These are phyloP conservation scores for Fonsecaea pedrosoi DNA, from an alignment of 2,329 filamentous ascomycete species.

Conservation along the genomic window DNA sequence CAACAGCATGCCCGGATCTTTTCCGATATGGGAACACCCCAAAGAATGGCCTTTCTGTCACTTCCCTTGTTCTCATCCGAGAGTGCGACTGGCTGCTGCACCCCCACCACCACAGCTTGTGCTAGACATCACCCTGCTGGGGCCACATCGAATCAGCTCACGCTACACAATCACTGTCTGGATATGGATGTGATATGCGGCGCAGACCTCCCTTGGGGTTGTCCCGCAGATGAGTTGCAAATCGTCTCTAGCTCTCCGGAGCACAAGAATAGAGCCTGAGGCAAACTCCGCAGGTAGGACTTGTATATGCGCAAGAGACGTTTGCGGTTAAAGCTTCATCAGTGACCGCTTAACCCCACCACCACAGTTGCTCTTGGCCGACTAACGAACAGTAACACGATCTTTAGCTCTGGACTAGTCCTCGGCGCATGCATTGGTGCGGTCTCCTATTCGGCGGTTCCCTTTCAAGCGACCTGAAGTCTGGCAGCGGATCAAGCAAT, in stretches of 20 bases:
- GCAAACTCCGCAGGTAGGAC: not conserved
- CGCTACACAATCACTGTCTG: not conserved
- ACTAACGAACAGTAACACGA: conserved; percentile 1
- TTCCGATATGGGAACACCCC: not conserved
- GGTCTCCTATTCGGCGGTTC: conserved; percentile 22
- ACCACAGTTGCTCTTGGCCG: not conserved
- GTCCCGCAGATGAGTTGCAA: not conserved
- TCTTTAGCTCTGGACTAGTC: conserved; percentile 20
- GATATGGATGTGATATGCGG: not conserved
- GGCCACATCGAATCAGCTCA: not conserved
- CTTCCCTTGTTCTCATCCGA: conserved; percentile 11
- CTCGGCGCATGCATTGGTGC: conserved; percentile 12
- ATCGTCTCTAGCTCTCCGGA: not conserved
- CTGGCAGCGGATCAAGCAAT: conserved; percentile 38
- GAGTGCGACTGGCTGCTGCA: not conserved
- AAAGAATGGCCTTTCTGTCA: conserved; percentile 7
- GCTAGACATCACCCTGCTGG: not conserved
- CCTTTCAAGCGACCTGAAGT: conserved; percentile 16
- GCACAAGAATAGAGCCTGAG: not conserved
- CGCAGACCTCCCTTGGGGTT: not conserved
- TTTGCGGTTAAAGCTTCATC: conserved; percentile 6
- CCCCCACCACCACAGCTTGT: not conserved
- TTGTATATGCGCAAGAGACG: conserved; percentile 2
- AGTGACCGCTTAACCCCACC: conserved; percentile 1
- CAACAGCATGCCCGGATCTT: conserved; percentile 6